A percentile compares a stretch with the other conserved stretches of the same genome.
phyloP scores from a whole-genome alignment of 768 basidiomycete genomes.

The Cytidiella melzeri region DNA sequence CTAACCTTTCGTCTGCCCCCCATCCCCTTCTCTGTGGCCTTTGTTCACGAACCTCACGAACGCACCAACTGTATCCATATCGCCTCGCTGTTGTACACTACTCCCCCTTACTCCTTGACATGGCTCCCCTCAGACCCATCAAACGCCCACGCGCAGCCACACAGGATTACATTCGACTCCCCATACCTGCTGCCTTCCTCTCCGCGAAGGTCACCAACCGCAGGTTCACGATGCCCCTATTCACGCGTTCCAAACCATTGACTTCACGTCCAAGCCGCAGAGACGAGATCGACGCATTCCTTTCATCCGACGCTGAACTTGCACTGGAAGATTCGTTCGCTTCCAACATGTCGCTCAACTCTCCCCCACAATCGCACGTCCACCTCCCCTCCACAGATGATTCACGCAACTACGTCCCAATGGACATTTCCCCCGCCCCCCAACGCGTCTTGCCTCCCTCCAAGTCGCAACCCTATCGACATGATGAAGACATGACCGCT shows the following conservation, averaged over 20 bases:
- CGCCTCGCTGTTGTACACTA: background rate
- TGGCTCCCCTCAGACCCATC: constrained; percentile 1
- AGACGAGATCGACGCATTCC: constrained; percentile 58
- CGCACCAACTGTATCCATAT: background rate
- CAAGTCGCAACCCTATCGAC: background rate
- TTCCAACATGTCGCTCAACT: constrained; percentile 74
- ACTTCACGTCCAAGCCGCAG: constrained; percentile 29
- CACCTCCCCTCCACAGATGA: constrained; percentile 39
- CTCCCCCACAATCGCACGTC: constrained; percentile 48
- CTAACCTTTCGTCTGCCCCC: background rate
- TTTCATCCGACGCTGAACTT: constrained; percentile 69
- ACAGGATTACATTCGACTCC: background rate
- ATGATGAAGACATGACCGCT: constrained; percentile 20
- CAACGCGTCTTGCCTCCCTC: constrained; percentile 13
- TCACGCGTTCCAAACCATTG: constrained; percentile 1
- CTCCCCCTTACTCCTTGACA: background rate
- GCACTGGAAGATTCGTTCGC: constrained; percentile 81
- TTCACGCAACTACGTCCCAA: constrained; percentile 45
- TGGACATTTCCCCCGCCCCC: constrained; percentile 76
- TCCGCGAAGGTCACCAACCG: background rate
- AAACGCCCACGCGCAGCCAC: constrained; percentile 2
- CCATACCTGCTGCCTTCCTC: background rate
- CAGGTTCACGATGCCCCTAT: constrained; percentile 2
- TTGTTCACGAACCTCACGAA: background rate
- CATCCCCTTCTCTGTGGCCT: background rate